phyloP scores from a whole-genome alignment of 2,329 filamentous ascomycete genomes.

The Phyllachora maydis region DNA sequence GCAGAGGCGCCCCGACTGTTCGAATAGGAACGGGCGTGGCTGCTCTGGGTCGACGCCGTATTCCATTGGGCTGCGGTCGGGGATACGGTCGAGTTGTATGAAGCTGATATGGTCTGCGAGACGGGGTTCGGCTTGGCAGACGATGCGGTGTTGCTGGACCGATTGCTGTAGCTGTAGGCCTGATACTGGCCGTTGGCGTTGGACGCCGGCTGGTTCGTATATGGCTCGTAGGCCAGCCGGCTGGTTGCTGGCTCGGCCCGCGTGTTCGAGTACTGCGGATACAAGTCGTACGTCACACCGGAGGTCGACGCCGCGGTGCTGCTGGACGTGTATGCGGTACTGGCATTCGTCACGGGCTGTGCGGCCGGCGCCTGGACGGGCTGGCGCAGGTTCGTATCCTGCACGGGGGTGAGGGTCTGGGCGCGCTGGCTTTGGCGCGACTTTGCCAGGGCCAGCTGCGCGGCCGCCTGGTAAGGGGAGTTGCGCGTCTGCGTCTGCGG shows the following conservation, averaged over 20 bases:
- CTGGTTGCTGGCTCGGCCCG: slow-evolving; percentile 7
- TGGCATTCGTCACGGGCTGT: no score
- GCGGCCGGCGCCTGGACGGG: no score
- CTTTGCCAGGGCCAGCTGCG: no score
- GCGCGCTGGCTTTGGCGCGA: no score
- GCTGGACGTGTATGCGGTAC: slow-evolving; percentile 3
- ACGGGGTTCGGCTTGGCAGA: slow-evolving; percentile 4
- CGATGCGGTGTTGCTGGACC: slow-evolving; percentile 4
- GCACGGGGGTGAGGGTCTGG: slow-evolving; percentile 11
- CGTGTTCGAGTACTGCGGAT: slow-evolving; percentile 6
- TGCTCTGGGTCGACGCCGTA: slow-evolving; percentile 5
- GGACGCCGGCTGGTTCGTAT: slow-evolving; percentile 8
- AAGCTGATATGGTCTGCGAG: slow-evolving; percentile 9
- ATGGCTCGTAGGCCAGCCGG: slow-evolving; percentile 10
- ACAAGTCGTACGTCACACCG: no score
- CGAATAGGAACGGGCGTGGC: slow-evolving; percentile 7
- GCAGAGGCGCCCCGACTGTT: no score
- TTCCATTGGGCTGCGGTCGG: slow-evolving; percentile 8
- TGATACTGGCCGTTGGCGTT: slow-evolving; percentile 5
- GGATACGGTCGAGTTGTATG: slow-evolving; percentile 9
- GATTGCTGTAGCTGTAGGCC: slow-evolving; percentile 7
- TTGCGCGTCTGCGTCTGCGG: no score
- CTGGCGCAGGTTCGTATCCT: slow-evolving; percentile 3
- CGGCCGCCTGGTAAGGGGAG: no score
- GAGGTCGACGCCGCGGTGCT: slow-evolving; percentile 4